Percentiles rank a stretch among this genome's conserved stretches.
Conservation (phyloP, 2,329 filamentous ascomycete species). For the Verruconis gallopava region DNA sequence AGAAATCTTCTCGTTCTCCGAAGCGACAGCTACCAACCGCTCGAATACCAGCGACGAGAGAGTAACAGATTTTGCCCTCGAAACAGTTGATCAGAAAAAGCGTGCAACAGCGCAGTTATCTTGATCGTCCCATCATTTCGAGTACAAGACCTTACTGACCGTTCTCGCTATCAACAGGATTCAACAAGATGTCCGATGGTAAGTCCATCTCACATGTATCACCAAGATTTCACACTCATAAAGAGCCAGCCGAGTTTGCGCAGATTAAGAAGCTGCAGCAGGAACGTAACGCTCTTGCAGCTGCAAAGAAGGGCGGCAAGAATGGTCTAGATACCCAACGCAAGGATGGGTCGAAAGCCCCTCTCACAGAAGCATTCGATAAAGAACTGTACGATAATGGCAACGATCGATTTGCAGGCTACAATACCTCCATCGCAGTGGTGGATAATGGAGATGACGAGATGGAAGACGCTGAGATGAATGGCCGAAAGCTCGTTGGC, state of each 20-base stretch:
- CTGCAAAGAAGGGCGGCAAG: constrained; percentile 68
- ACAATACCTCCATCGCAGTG: constrained; percentile 77
- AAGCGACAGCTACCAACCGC: not conserved
- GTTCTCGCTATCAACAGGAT: no score
- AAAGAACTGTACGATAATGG: constrained; percentile 74
- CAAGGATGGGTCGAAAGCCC: constrained; percentile 82
- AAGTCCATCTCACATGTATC: constrained; percentile 9
- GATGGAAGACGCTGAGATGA: constrained; percentile 59
- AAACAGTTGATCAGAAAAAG: no score
- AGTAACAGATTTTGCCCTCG: no score
- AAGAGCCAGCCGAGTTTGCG: constrained; percentile 60
- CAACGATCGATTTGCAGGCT: constrained; percentile 76
- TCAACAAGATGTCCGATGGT: constrained; percentile 23
- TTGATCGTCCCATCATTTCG: no score
- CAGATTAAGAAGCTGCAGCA: constrained; percentile 77
- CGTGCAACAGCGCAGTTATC: no score
- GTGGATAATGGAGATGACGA: constrained; percentile 67
- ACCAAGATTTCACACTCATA: not conserved
- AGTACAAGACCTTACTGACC: no score
- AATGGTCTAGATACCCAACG: constrained; percentile 67
- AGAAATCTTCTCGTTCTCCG: not conserved
- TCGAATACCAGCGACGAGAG: not conserved
- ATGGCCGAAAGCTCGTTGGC: constrained; percentile 62
- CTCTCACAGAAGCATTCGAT: constrained; percentile 80
- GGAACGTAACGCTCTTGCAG: constrained; percentile 74